Conservation (phyloP, 2,329 filamentous ascomycete species). For the Magnaporthiopsis poae region DNA sequence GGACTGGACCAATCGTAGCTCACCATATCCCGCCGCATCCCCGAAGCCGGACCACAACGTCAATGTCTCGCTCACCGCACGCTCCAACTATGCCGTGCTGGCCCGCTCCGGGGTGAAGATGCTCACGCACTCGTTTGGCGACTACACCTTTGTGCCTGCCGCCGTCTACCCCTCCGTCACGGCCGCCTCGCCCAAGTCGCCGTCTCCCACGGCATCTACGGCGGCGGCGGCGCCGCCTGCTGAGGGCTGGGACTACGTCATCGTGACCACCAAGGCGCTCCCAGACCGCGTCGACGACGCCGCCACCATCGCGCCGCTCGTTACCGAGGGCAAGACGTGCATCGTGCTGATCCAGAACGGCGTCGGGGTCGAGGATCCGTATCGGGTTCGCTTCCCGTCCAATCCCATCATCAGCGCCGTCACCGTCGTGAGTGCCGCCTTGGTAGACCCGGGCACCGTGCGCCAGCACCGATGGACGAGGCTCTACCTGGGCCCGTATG, state of each 20-base stretch:
- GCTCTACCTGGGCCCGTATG: constrained; percentile 59
- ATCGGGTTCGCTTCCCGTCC: constrained; percentile 49
- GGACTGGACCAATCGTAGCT: not conserved
- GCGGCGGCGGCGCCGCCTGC: constrained; percentile 7
- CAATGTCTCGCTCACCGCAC: constrained; percentile 59
- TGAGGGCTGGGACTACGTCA: constrained; percentile 45
- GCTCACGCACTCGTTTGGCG: constrained; percentile 55
- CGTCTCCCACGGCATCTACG: constrained; percentile 14
- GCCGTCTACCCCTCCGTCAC: constrained; percentile 52
- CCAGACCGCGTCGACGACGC: constrained; percentile 55
- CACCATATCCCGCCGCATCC: constrained; percentile 6
- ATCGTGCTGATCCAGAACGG: constrained; percentile 64
- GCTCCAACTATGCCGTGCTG: constrained; percentile 62
- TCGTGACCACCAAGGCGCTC: constrained; percentile 62
- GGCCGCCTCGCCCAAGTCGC: constrained; percentile 33
- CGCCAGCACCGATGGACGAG: constrained; percentile 66
- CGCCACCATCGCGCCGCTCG: constrained; percentile 49
- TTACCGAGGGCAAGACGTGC: constrained; percentile 37
- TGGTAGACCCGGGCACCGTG: constrained; percentile 51
- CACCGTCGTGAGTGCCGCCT: constrained; percentile 59
- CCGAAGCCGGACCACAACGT: constrained; percentile 38
- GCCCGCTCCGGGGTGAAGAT: constrained; percentile 51
- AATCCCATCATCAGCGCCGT: constrained; percentile 57
- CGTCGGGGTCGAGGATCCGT: constrained; percentile 59
- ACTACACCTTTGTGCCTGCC: constrained; percentile 54